Evolutionary conservation across 495 filamentous ascomycete species (phyloP).

Genomic region (Recurvomyces mirabilis): DNA sequence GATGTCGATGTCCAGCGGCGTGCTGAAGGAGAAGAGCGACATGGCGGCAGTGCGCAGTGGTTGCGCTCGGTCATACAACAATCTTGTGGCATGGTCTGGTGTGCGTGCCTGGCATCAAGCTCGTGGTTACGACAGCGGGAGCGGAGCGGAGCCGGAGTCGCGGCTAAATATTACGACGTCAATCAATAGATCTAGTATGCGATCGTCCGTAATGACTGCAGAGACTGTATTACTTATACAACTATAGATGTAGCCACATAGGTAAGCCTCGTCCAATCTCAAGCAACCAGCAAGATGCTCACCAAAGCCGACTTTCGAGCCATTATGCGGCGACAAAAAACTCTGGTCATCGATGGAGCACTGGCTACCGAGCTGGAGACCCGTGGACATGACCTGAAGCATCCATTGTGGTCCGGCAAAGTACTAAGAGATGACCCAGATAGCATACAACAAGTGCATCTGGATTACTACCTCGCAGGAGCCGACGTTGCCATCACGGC

Average conservation of each 20-base stretch:
- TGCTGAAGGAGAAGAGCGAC: conserved; percentile 97
- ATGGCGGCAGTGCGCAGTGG: conserved; percentile 35
- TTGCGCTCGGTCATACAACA: too few relatives aligned
- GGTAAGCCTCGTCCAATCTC: too few relatives aligned
- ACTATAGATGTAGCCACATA: too few relatives aligned
- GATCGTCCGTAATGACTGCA: too few relatives aligned
- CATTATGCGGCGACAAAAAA: background rate
- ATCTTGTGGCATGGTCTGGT: too few relatives aligned
- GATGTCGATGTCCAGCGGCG: conserved; percentile 96
- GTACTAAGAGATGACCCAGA: conserved; percentile 19
- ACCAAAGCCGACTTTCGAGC: conserved; percentile 3
- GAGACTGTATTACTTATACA: too few relatives aligned
- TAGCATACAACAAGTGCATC: conserved; percentile 23
- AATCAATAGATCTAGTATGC: too few relatives aligned
- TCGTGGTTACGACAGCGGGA: too few relatives aligned
- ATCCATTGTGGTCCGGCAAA: conserved; percentile 27
- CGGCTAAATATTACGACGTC: too few relatives aligned
- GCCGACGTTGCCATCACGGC: conserved; percentile 30
- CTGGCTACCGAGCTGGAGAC: conserved; percentile 29
- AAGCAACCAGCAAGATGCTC: conserved; percentile 17
- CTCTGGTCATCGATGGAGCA: conserved; percentile 26
- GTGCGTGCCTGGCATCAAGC: too few relatives aligned
- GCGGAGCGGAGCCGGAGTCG: too few relatives aligned
- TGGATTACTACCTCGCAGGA: conserved; percentile 25
- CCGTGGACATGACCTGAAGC: conserved; percentile 21